Base-by-base conservation (phyloP, 441 rosid genomes). In the Erodium trifolium region DNA sequence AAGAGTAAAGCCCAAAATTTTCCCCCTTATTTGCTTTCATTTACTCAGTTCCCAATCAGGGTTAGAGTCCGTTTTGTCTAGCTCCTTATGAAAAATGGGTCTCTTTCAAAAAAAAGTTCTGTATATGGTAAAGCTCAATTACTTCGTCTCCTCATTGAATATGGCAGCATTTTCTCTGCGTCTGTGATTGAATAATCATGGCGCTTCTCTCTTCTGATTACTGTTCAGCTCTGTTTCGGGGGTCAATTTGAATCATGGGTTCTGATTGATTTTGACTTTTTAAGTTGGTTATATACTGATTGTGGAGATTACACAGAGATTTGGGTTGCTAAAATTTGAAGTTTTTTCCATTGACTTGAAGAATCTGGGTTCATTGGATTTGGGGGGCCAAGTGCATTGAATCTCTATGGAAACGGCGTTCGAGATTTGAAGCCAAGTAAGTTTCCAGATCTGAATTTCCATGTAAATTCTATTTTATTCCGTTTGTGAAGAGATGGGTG, bases 381-480 rank as follows among this genome's bases (percentile, higher is more conserved):
- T 18, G 67, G 53, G 23, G 62, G 65, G 67, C 27, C 3, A 73
- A 70, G 71, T 55, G 14, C 62, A 55, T 17, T 55, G 62, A 55
- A 79, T 23, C 27, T 71, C 80, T 68, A 67, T 73, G 43, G 27
- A 64, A 66, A 68, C 72, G 57, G 71, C 69, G 70, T 70, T 77
- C 67, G 62, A 72, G 84, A 67, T 67, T 80, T 74, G 72, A 76
- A 79, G 84, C 81, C 73, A 66, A 72, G 88, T 89, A 73, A 81
- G 96, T 79, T 81, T 79, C 72, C 89, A 84, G 91, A 88, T 92
- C 91, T 88, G 78, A 82, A 81, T 87, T 79, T 31, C 47, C 68
- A 29, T 78, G 18, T 14, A 57, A 71, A 76, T 78, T 67, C 68
- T 83, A 64, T 74, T 80, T 77, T 83, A 63, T 80, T 75, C 55